These are phyloP conservation scores for Solanum clarkiae DNA, from an alignment of 257 asterid species.

Conservation along the genomic window DNA sequence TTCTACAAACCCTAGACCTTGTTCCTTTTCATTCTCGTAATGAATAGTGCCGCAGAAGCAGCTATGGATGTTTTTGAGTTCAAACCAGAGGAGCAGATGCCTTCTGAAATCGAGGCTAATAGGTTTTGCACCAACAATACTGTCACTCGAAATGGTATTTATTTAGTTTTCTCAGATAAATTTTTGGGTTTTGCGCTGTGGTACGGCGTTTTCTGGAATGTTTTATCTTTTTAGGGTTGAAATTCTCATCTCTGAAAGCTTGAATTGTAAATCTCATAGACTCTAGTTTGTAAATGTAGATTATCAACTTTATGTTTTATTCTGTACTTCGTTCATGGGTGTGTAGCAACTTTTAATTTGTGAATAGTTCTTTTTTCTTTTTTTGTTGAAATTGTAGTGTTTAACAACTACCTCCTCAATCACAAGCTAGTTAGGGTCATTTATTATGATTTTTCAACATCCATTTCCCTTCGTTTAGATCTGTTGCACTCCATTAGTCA, in stretches of 20 bases:
- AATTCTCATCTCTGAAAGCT: not conserved
- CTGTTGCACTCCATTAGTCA: not conserved
- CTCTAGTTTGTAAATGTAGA: not conserved
- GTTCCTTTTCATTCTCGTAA: not conserved
- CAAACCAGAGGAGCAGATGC: not conserved
- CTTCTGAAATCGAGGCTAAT: not conserved
- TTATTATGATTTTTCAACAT: not conserved
- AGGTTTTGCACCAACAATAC: not conserved
- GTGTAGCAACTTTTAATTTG: not conserved
- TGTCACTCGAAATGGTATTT: not conserved
- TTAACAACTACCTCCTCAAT: not conserved
- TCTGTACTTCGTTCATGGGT: not conserved
- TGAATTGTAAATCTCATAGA: not conserved
- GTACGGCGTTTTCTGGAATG: not conserved
- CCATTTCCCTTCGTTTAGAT: not conserved
- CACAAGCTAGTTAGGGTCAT: not conserved
- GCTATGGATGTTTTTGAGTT: not conserved
- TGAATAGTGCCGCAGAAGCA: not conserved
- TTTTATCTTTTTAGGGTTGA: not conserved
- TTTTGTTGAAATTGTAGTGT: not conserved
- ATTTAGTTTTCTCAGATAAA: not conserved
- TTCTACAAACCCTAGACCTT: not conserved
- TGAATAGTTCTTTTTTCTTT: not conserved
- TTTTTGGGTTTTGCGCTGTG: not conserved
- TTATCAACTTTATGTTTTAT: not conserved